Evolutionary conservation across 2,329 filamentous ascomycete species (phyloP), one percentile per base, ranked within the genome.

Genomic region (Tolypocladium nubicola): DNA sequence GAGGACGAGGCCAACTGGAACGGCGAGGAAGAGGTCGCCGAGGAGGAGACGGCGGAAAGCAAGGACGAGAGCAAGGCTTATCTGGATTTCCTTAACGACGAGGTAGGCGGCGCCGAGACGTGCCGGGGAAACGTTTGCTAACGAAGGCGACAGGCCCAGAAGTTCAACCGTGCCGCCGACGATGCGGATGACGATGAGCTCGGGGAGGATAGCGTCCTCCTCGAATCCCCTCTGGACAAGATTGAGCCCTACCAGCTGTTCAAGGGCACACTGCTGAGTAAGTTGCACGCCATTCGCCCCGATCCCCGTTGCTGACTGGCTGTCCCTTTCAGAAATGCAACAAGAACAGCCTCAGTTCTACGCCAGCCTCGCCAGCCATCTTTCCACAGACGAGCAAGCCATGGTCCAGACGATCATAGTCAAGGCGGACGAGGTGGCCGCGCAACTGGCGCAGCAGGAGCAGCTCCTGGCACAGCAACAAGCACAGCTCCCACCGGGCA

Each of bases 41-140:
- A 83, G 35, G 89, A 90, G 61, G 82, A 82, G 56, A 67, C 74
- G 16, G 72, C 71, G 3, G 87, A 96, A 60, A 80, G 85, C 65
- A 89, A 91, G 67, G 93, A 97, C 66, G 93, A 97, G 74, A 94
- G 90, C 70, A 88, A 89, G 30, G 90, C 93, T 7, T 99, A 99
- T 70, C 83, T 99, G 52, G 92, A 97, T 64, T 99, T 99, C 77
- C 75, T 99, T 35, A 95, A 93, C 65, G 89, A 95, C 70, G 93
- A 97, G 78, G 88, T 86, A 69, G 54, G 30, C 8, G 19, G 43
- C 8, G 40, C 33, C 39, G 19, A 11, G 26, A n/a, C 33, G 16
- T 4, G 26, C 3, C 16, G 9, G 5, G 26, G 39, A 6, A 14
- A 11, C 30, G 16, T 6, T 39, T 30, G 52, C n/a, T 43, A 11